phyloP scores from a whole-genome alignment of 371 early-diverging fungal genomes.

The Lichtheimia corymbifera region DNA sequence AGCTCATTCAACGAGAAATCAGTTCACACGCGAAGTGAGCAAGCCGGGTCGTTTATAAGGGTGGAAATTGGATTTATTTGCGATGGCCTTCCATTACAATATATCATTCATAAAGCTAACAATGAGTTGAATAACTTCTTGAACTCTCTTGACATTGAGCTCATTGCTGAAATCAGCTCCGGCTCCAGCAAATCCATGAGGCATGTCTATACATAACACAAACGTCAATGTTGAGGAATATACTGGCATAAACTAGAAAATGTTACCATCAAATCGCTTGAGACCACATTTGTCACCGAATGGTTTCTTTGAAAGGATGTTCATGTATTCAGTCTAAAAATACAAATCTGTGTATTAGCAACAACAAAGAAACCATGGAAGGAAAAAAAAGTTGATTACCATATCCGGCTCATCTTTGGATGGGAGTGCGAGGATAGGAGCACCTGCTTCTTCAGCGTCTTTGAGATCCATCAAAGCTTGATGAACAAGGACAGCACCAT shows the following conservation, averaged over 20 bases:
- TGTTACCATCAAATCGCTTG: slow-evolving; percentile 57
- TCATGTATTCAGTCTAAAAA: slow-evolving; percentile 46
- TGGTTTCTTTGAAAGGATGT: slow-evolving; percentile 50
- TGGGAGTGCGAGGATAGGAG: slow-evolving; percentile 63
- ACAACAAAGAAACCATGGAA: not conserved
- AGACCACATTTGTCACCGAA: slow-evolving; percentile 54
- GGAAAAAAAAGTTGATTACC: slow-evolving; percentile 17
- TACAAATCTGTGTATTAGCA: not conserved
- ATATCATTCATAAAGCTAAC: slow-evolving; percentile 46
- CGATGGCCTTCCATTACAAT: not conserved
- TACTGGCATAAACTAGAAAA: not conserved
- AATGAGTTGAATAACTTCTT: slow-evolving; percentile 53
- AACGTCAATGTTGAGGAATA: not conserved
- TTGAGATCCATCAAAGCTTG: slow-evolving; percentile 54
- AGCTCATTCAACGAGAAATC: too few relatives aligned
- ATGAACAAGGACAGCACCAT: slow-evolving; percentile 61
- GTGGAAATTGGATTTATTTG: too few relatives aligned
- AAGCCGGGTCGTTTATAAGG: too few relatives aligned
- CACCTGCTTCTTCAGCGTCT: slow-evolving; percentile 52
- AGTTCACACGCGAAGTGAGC: too few relatives aligned
- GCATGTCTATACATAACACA: slow-evolving; percentile 38
- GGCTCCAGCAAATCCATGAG: slow-evolving; percentile 71
- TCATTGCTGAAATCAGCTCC: slow-evolving; percentile 62
- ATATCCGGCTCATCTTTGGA: slow-evolving; percentile 67
- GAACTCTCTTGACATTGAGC: slow-evolving; percentile 46